Conservation (phyloP, 2,329 filamentous ascomycete species). For the Cordyceps cicadae region DNA sequence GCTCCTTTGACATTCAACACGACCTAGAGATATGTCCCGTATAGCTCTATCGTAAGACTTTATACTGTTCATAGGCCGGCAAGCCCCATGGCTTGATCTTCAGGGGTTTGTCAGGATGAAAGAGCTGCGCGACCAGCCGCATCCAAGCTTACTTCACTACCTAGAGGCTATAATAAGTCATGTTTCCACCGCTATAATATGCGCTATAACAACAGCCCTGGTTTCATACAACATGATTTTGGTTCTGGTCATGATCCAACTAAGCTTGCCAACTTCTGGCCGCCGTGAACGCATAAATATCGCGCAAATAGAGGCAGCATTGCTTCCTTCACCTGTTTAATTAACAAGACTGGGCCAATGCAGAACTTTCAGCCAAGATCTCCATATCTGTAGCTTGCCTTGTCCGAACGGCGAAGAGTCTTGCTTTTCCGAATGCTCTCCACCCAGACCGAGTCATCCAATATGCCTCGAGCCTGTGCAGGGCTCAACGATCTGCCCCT, state of each 20-base stretch:
- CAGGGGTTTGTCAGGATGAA: neutral
- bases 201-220: neutral
- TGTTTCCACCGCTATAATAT: neutral
- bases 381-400: constrained; percentile 25
- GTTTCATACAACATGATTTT: neutral
- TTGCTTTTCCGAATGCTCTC: constrained; percentile 86
- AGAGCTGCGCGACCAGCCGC: too few relatives aligned
- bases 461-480: constrained; percentile 70
- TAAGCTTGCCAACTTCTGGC: neutral
- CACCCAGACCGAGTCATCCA: constrained; percentile 87
- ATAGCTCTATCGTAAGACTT: neutral
- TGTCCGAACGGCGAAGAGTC: constrained; percentile 47
- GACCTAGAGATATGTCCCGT: neutral
- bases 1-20: neutral
- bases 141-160: neutral
- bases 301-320: neutral
- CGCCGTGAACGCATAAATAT: neutral
- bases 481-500: constrained; percentile 64
- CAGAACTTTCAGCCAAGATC: constrained; percentile 17
- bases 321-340: neutral
- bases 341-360: neutral
- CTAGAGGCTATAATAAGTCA: neutral
- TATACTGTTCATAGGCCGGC: neutral
- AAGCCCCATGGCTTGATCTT: neutral
- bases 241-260: neutral